These are phyloP conservation scores for Micractinium conductrix DNA, from an alignment of 139 green algal species.

Conservation along the genomic window DNA sequence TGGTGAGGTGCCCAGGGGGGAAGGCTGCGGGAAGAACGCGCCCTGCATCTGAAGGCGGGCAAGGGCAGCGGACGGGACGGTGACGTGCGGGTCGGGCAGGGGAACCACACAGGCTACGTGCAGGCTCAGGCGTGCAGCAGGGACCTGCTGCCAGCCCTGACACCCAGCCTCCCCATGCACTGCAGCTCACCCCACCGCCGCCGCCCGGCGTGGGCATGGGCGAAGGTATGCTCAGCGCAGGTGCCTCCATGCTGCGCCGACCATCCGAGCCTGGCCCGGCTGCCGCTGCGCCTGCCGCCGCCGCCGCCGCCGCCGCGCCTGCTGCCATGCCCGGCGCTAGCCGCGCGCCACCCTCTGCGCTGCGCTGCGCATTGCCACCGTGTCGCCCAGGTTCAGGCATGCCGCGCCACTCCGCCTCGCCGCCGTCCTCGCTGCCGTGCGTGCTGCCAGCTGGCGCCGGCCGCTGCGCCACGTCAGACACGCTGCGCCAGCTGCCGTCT, in stretches of 20 bases:
- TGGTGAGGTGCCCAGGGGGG: not conserved
- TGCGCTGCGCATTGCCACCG: not conserved
- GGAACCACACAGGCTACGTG: not conserved
- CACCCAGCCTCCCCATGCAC: not conserved
- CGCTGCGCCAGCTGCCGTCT: not conserved
- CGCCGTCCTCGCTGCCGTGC: not conserved
- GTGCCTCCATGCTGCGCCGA: not conserved
- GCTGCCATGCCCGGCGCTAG: not conserved
- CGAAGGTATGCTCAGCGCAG: not conserved
- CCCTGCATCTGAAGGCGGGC: constrained; percentile 15
- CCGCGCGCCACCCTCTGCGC: not conserved
- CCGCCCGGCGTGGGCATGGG: not conserved
- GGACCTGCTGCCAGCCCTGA: not conserved
- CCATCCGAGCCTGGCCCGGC: not conserved
- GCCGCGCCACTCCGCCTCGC: not conserved
- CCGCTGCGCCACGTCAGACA: not conserved
- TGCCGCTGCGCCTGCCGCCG: too few relatives aligned
- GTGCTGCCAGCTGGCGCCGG: not conserved
- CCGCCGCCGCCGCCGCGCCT: not conserved
- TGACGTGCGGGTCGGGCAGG: not conserved
- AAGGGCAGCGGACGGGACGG: too few relatives aligned
- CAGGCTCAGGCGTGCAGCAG: not conserved
- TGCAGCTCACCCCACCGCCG: not conserved
- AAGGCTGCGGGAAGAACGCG: not conserved
- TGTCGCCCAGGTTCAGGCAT: not conserved